Evolutionary conservation across 192 early-diverging fungal genomes (phyloP).

Genomic region (Dissophora globulifera): DNA sequence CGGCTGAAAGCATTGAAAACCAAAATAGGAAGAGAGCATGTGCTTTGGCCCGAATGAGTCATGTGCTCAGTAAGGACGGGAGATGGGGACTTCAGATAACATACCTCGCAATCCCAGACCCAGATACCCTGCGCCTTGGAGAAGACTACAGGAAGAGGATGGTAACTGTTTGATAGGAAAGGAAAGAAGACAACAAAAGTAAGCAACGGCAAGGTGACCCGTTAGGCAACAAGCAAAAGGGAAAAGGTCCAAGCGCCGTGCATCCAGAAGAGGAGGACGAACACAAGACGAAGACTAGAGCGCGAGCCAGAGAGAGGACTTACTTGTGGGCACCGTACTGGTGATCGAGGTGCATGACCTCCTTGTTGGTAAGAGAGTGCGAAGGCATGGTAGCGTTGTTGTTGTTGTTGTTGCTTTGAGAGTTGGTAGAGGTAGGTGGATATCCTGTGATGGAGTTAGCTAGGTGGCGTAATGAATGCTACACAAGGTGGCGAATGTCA

Average conservation of each 20-base stretch:
- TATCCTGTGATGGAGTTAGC: no score
- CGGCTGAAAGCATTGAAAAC: no score
- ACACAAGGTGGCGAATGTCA: no score
- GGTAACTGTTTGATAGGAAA: constrained; percentile 73
- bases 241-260: no score
- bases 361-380: constrained; percentile 51
- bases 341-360: constrained; percentile 83
- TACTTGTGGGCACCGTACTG: constrained; percentile 95
- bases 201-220: neutral
- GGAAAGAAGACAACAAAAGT: neutral
- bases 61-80: constrained; percentile 19
- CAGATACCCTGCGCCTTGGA: constrained; percentile 85
- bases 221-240: no score
- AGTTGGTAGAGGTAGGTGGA: no score
- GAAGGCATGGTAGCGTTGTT: constrained; percentile 42
- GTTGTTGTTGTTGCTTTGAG: no score
- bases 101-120: constrained; percentile 93
- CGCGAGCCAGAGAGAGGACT: constrained; percentile 17
- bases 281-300: neutral
- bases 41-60: constrained; percentile 63
- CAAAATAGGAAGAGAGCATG: no score
- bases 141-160: constrained; percentile 96
- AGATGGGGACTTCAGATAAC: constrained; percentile 58
- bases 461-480: no score
- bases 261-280: neutral